Conservation (phyloP, 129 eudicot genomes). For the Flaveria sonorensis region DNA sequence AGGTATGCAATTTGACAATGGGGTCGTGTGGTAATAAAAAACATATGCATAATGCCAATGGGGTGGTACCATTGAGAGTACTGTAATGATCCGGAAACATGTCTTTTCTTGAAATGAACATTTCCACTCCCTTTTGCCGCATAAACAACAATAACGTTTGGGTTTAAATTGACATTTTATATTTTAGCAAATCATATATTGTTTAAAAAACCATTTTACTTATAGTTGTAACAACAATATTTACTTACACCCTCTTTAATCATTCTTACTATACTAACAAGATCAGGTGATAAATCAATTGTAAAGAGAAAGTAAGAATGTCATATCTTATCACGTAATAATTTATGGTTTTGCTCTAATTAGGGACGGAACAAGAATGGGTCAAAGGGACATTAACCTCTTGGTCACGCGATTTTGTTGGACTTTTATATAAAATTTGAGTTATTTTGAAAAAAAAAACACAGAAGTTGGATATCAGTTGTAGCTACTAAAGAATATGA, state of each 20-base stretch:
- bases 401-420: no score
- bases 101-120: conserved; percentile 32
- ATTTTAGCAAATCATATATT: not conserved
- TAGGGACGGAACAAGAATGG: no score
- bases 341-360: no score
- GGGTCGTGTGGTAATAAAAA: conserved; percentile 22
- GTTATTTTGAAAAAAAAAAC: not conserved
- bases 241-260: no score
- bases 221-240: not conserved
- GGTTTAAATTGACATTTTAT: not conserved
- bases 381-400: no score
- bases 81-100: conserved; percentile 35
- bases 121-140: conserved; percentile 32
- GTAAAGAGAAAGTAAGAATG: not conserved
- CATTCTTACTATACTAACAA: not conserved
- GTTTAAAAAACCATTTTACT: not conserved
- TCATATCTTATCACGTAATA: not conserved
- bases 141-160: conserved; percentile 3
- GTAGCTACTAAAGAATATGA: not conserved
- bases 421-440: not conserved
- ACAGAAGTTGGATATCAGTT: not conserved
- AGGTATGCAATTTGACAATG: conserved; percentile 8
- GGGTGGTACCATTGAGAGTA: conserved; percentile 33
- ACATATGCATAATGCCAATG: not conserved
- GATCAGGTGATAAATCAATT: not conserved